A percentile compares a stretch with the other conserved stretches of the same genome.
Evolutionary conservation across 2,329 filamentous ascomycete genomes (phyloP).

Genomic region (Fusarium fujikuroi): DNA sequence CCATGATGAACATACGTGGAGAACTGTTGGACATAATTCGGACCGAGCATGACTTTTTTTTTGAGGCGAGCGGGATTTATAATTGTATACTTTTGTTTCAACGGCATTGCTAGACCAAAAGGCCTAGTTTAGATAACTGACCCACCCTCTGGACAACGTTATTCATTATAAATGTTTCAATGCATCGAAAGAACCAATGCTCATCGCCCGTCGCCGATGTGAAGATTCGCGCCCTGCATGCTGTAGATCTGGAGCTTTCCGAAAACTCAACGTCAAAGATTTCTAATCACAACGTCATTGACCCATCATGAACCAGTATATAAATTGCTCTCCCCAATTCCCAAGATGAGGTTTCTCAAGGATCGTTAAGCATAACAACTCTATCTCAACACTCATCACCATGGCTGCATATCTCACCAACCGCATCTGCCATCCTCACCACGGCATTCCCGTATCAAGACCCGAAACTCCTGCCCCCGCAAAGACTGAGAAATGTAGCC

Average conservation of each 20-base stretch:
- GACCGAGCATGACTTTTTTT: background rate
- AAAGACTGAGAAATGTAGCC: constrained; percentile 36
- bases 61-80: constrained; percentile 16
- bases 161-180: constrained; percentile 25
- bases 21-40: background rate
- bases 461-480: constrained; percentile 36
- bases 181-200: background rate
- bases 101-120: background rate
- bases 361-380: background rate
- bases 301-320: constrained; percentile 4
- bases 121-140: constrained; percentile 8
- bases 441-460: constrained; percentile 42
- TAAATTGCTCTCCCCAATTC: background rate
- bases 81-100: constrained; percentile 6
- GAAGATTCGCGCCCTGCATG: background rate
- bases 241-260: background rate
- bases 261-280: background rate
- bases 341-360: background rate
- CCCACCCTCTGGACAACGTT: constrained; percentile 19
- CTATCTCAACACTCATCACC: background rate
- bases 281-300: constrained; percentile 33
- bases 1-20: constrained; percentile 19
- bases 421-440: constrained; percentile 43
- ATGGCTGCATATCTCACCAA: constrained; percentile 46
- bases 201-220: background rate